Conservation (phyloP, 2,329 filamentous ascomycete species). For the Mariannaea sp. region DNA sequence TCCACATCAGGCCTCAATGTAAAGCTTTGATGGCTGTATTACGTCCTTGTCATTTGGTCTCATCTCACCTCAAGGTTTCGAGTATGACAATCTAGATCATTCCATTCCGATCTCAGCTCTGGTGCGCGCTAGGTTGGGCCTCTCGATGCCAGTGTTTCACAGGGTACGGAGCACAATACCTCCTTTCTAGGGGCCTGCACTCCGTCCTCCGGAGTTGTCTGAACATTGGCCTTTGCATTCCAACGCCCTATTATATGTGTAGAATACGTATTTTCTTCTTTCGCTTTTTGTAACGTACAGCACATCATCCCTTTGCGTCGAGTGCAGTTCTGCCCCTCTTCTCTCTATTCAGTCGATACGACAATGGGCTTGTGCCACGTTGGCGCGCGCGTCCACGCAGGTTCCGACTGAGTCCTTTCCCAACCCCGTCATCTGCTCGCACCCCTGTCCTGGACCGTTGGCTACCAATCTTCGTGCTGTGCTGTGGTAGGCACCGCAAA, state of each 20-base stretch:
- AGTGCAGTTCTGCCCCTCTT: too few relatives aligned
- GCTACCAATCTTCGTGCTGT: too few relatives aligned
- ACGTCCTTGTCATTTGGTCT: neutral
- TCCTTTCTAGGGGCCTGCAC: too few relatives aligned
- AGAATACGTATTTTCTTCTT: neutral
- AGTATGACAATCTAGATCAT: constrained; percentile 5
- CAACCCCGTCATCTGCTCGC: constrained; percentile 3
- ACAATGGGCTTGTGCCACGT: constrained; percentile 30
- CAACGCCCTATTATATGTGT: neutral
- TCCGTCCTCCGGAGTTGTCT: neutral
- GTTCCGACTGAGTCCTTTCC: too few relatives aligned
- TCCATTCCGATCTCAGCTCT: constrained; percentile 3
- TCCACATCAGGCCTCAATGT: neutral
- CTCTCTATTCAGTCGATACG: constrained; percentile 24
- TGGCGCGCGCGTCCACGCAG: constrained; percentile 17
- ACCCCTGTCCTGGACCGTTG: constrained; percentile 1
- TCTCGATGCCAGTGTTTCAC: too few relatives aligned
- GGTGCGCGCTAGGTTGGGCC: too few relatives aligned
- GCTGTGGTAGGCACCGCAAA: too few relatives aligned
- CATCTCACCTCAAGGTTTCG: constrained; percentile 9
- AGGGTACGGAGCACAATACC: too few relatives aligned
- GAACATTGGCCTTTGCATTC: neutral
- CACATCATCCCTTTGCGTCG: too few relatives aligned
- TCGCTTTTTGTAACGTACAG: too few relatives aligned
- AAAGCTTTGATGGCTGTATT: constrained; percentile 6